phyloP scores from a whole-genome alignment of 768 basidiomycete genomes.

The Macrolepiota dolichaula region DNA sequence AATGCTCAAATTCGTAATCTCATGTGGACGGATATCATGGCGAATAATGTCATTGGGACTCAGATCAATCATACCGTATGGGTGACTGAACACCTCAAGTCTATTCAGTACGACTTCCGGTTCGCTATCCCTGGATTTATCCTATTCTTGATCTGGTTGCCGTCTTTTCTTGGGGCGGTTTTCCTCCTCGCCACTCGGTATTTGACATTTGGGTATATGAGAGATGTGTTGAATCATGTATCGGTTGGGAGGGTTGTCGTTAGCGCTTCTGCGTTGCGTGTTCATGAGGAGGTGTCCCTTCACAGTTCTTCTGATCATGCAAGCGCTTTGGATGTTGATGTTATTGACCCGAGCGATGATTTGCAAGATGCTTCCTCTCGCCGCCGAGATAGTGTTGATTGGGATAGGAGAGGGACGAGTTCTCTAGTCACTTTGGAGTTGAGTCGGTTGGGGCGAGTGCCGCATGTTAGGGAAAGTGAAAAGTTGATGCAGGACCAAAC shows the following conservation, averaged over 20 bases:
- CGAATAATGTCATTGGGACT: slow-evolving; percentile 1
- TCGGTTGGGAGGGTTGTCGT: neutral
- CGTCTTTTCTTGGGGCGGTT: neutral
- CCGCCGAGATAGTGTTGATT: too few relatives aligned
- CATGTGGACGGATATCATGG: neutral
- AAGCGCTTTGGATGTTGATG: too few relatives aligned
- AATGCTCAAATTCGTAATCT: neutral
- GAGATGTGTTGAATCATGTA: neutral
- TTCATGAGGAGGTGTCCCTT: neutral
- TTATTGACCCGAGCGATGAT: too few relatives aligned
- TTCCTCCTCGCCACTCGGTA: neutral
- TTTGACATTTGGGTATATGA: neutral
- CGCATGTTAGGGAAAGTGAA: too few relatives aligned
- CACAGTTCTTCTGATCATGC: too few relatives aligned
- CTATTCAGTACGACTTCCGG: neutral
- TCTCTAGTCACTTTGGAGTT: too few relatives aligned
- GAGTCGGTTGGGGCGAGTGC: too few relatives aligned
- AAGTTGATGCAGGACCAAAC: too few relatives aligned
- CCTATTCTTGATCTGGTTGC: neutral
- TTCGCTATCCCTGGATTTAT: slow-evolving; percentile 5
- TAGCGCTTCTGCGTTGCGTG: neutral
- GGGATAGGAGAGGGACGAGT: too few relatives aligned
- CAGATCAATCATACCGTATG: neutral
- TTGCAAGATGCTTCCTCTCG: too few relatives aligned
- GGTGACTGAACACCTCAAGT: neutral